A percentile compares a stretch with the other conserved stretches of the same genome.
Evolutionary conservation across 805 yeast species (phyloP).

Genomic region (Saccharomycopsis guyanensis): DNA sequence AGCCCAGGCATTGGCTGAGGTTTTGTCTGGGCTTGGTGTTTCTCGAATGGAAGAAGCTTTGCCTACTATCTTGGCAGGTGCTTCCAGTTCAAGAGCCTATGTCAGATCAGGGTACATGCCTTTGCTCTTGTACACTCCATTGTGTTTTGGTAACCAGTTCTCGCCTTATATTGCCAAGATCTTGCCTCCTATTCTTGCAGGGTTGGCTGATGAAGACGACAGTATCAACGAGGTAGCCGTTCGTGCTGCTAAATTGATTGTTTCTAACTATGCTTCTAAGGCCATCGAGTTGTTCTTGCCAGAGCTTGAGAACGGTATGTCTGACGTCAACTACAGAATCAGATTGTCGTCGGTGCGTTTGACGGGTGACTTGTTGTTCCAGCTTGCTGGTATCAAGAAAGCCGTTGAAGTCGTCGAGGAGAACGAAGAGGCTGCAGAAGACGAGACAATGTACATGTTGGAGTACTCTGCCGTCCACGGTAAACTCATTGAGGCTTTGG

Average conservation of each 20-base stretch:
- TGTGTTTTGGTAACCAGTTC: conserved; percentile 87
- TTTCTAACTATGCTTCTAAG: conserved; percentile 81
- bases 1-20: conserved; percentile 95
- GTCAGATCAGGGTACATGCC: conserved; percentile 93
- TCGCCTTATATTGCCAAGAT: conserved; percentile 80
- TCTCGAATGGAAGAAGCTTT: conserved; percentile 80
- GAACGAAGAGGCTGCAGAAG: conserved; percentile 30
- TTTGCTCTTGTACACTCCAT: conserved; percentile 79
- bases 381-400: conserved; percentile 85
- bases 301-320: conserved; percentile 83
- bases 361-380: conserved; percentile 90
- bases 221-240: conserved; percentile 81
- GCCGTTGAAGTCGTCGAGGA: conserved; percentile 46
- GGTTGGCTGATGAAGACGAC: conserved; percentile 86
- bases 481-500: conserved; percentile 71
- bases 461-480: conserved; percentile 22
- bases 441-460: conserved; percentile 21
- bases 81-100: conserved; percentile 56
- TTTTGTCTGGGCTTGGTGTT: conserved; percentile 84
- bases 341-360: conserved; percentile 91
- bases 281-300: conserved; percentile 93
- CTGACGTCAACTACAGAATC: conserved; percentile 76
- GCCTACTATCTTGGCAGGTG: conserved; percentile 69
- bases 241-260: conserved; percentile 88
- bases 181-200: conserved; percentile 86